These are phyloP conservation scores for Hanseniaspora meyeri DNA, from an alignment of 805 yeast genomes.

Conservation along the genomic window DNA sequence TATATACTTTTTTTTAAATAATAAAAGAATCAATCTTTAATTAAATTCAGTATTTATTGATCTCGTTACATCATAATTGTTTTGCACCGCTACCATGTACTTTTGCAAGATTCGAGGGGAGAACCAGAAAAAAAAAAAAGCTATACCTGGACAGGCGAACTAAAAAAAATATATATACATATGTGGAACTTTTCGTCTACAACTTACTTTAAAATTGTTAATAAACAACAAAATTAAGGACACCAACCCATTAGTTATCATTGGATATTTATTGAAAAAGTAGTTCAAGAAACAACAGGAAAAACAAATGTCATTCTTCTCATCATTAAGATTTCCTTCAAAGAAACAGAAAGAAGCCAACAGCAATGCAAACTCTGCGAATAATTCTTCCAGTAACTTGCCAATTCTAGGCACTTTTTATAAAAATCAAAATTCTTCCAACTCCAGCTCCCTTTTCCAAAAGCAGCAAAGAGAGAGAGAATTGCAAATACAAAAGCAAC, in stretches of 20 bases:
- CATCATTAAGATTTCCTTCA: constrained; percentile 12
- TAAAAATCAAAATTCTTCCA: constrained; percentile 2
- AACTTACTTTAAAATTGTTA: too few species aligned
- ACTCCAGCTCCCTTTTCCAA: not conserved
- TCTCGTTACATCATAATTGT: too few species aligned
- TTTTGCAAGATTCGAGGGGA: too few species aligned
- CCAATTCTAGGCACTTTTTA: constrained; percentile 6
- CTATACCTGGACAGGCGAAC: too few species aligned
- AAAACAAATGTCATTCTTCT: constrained; percentile 9
- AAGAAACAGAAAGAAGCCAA: constrained; percentile 8
- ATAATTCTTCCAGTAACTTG: not conserved
- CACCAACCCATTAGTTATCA: too few species aligned
- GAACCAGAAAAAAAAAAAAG: too few species aligned
- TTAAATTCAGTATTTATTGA: not conserved
- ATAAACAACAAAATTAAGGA: too few species aligned
- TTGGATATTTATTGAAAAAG: too few species aligned
- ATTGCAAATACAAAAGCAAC: not conserved
- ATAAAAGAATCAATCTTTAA: not conserved
- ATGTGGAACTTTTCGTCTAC: too few species aligned
- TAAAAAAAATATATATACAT: too few species aligned
- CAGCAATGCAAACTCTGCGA: not conserved
- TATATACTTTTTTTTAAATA: not conserved
- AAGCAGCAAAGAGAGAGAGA: not conserved
- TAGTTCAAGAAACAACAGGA: too few species aligned
- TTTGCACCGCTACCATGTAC: not conserved